Evolutionary conservation across 1,284 basidiomycete genomes (phyloP).

Genomic region (Malassezia slooffiae): DNA sequence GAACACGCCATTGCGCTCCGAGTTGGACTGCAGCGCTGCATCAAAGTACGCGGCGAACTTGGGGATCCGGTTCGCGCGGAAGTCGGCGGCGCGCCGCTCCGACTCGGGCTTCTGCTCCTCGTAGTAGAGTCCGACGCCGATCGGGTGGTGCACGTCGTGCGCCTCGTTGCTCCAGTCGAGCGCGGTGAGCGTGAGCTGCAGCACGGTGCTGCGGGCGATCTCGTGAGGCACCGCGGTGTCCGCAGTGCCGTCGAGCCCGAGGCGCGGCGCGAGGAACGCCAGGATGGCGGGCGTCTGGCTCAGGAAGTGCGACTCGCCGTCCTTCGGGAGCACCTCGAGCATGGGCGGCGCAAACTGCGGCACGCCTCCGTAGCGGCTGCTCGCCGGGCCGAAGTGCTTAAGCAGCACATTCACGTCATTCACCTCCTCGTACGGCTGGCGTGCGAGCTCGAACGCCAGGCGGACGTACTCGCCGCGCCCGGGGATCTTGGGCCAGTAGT

Average conservation of each 20-base stretch:
- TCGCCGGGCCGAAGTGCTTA: too few relatives aligned
- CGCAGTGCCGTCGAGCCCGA: constrained; percentile 36
- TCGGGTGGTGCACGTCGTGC: constrained; percentile 38
- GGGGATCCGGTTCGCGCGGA: constrained; percentile 50
- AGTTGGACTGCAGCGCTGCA: constrained; percentile 32
- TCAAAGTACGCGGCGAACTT: constrained; percentile 49
- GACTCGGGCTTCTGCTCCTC: constrained; percentile 52
- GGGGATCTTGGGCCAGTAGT: constrained; percentile 47
- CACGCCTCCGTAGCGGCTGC: too few relatives aligned
- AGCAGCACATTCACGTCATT: constrained; percentile 17
- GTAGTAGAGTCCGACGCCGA: constrained; percentile 35
- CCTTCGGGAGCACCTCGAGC: constrained; percentile 20
- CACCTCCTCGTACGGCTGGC: constrained; percentile 48
- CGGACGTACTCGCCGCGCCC: constrained; percentile 52
- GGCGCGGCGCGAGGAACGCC: constrained; percentile 49
- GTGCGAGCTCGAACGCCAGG: constrained; percentile 50
- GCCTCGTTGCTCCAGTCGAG: constrained; percentile 50
- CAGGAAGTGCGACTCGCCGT: constrained; percentile 17
- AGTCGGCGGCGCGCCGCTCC: constrained; percentile 44
- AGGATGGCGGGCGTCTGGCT: constrained; percentile 51
- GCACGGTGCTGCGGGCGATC: not conserved
- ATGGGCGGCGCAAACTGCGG: too few relatives aligned
- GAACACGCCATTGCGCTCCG: constrained; percentile 11
- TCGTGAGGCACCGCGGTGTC: not conserved
- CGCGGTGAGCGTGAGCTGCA: constrained; percentile 50